Base-by-base conservation (phyloP, 306 rosid genomes). In the Castanea mollissima region DNA sequence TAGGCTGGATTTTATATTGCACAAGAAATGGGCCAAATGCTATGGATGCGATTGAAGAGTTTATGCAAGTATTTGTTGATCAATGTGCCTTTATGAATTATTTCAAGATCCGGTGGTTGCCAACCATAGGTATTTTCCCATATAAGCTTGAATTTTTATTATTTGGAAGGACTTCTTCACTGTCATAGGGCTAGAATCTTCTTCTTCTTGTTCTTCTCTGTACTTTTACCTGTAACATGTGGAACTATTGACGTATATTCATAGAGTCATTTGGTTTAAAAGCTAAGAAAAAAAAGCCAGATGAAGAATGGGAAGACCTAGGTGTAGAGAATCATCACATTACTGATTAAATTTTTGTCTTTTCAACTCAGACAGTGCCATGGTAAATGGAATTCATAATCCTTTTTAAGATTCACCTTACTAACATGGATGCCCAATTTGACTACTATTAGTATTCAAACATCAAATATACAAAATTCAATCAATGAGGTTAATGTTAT, bases 61-160 rank as follows among this genome's bases (percentile, higher is more conserved):
- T 92, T 78, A 84, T 82, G 94, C 90, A 91, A 85, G 85, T 88
- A 76, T 92, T 92, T 89, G 89, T 91, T 69, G 97, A 92, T 83
- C 97, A 92, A 69, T 74, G 86, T 84, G 84, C 78, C 65, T 91
- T 91, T 85, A 84, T 88, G 85, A 89, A 91, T 86, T 87, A 91
- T 83, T 89, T 92, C 78, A 92, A 84, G 87, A 85, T 83, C 58
- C 88, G 78, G 8, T 89, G 91, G 92, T 85, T 86, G 67, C 79
- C 92, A 60, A 84, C 76, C 76, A 76, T 91, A 88, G 96, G 96
- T 92, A 87, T 41, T 86, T 83, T 52, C 78, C 56, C 60, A 64
- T 74, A 57, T 74, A 51, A 63, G 78, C 18, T 77, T 73, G n/a
- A 41, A 46, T 54, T 71, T 77, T 65, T 49, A 60, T 74, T 49